These are phyloP conservation scores for Erysiphe pulchra DNA, from an alignment of 2,329 filamentous ascomycete genomes.

Conservation along the genomic window DNA sequence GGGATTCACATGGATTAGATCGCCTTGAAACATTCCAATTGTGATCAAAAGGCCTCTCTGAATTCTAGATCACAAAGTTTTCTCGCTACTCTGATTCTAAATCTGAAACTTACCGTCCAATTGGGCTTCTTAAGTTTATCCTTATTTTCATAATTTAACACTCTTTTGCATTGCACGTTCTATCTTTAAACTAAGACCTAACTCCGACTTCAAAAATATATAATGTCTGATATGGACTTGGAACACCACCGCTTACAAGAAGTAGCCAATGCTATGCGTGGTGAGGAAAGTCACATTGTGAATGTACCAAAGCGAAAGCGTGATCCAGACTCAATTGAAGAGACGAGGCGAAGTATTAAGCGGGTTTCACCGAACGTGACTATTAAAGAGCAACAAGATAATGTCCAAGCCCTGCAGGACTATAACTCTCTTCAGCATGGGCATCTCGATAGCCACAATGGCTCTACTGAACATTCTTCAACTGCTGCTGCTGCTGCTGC, in stretches of 20 bases:
- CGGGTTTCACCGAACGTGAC: constrained; percentile 12
- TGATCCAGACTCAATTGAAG: constrained; percentile 14
- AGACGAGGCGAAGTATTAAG: constrained; percentile 13
- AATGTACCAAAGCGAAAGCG: constrained; percentile 14
- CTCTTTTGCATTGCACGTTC: not conserved
- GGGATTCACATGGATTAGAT: not conserved
- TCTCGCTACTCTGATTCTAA: not conserved
- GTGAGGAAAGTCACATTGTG: constrained; percentile 7
- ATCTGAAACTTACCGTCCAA: not conserved
- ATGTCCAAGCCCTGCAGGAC: constrained; percentile 13
- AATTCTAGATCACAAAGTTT: not conserved
- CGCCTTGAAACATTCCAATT: not conserved
- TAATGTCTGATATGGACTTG: constrained; percentile 14
- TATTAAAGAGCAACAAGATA: constrained; percentile 11
- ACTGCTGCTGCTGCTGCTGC: constrained; percentile 31
- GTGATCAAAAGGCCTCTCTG: not conserved
- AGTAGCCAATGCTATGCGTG: constrained; percentile 14
- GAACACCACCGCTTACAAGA: constrained; percentile 14
- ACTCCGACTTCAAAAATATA: not conserved
- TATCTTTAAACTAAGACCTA: not conserved
- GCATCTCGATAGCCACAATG: constrained; percentile 23
- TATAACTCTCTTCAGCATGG: constrained; percentile 19
- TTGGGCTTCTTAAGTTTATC: not conserved
- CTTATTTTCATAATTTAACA: not conserved
- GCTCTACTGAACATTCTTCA: constrained; percentile 24